Evolutionary conservation across 2,329 filamentous ascomycete genomes (phyloP).

Genomic region (Claviceps paspali): DNA sequence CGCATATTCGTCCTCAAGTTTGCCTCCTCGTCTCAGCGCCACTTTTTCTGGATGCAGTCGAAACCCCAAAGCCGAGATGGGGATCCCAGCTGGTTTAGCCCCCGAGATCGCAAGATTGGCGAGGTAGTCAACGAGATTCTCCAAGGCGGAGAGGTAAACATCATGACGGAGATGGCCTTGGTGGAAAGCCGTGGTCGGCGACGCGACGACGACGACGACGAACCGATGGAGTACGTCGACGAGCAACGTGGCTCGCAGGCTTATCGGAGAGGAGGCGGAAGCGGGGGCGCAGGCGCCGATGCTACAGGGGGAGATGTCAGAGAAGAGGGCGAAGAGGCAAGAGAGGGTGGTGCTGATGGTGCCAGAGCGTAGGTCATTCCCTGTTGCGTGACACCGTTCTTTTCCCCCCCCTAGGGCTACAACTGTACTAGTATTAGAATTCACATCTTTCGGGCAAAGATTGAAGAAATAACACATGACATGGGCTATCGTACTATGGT

Average conservation of each 20-base stretch:
- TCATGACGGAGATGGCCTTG: conserved; percentile 54
- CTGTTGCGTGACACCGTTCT: conserved; percentile 15
- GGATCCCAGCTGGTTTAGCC: conserved; percentile 66
- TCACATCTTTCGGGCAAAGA: conserved; percentile 12
- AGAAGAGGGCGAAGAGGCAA: conserved; percentile 73
- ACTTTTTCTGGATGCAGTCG: conserved; percentile 95
- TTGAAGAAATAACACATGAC: conserved; percentile 8
- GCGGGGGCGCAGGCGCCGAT: conserved; percentile 69
- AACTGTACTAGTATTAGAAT: conserved; percentile 16
- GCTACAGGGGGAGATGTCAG: conserved; percentile 85
- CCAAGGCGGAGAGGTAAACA: conserved; percentile 78
- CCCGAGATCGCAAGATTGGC: conserved; percentile 73
- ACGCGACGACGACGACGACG: conserved; percentile 34
- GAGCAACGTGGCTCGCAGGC: conserved; percentile 43
- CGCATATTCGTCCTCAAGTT: conserved; percentile 92
- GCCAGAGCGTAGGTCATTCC: conserved; percentile 90
- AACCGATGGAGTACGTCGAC: conserved; percentile 45
- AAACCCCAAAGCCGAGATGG: conserved; percentile 58
- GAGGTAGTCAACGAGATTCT: conserved; percentile 73
- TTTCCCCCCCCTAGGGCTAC: conserved; percentile 8
- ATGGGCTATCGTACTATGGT: background rate
- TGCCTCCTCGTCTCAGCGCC: conserved; percentile 73
- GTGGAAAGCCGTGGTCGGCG: conserved; percentile 36
- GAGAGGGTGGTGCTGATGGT: conserved; percentile 90
- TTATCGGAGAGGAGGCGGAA: conserved; percentile 40